phyloP scores from a whole-genome alignment of 1,284 basidiomycete species.

The Leccinum laetum region DNA sequence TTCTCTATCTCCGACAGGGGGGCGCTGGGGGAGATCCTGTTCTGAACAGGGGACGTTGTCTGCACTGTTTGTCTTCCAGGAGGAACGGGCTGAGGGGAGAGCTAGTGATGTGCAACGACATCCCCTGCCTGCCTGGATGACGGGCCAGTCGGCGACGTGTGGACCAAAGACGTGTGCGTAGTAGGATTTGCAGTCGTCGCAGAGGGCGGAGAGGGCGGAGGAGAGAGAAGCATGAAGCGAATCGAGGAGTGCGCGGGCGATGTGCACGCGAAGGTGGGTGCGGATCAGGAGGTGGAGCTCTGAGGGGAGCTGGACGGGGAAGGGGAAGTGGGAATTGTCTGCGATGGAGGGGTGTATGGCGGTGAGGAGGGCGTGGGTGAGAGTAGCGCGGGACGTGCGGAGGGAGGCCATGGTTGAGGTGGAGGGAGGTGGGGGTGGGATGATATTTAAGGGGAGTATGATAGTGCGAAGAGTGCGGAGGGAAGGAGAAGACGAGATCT shows the following conservation, averaged over 20 bases:
- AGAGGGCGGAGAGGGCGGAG: conserved; percentile 24
- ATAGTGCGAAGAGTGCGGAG: conserved; percentile 23
- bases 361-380: conserved; percentile 53
- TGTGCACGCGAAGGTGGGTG: conserved; percentile 29
- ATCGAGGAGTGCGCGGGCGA: conserved; percentile 25
- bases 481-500: conserved; percentile 18
- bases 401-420: conserved; percentile 18
- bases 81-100: conserved; percentile 5
- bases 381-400: conserved; percentile 36
- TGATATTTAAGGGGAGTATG: conserved; percentile 21
- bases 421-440: conserved; percentile 11
- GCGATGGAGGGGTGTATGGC: conserved; percentile 39
- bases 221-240: conserved; percentile 28
- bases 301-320: conserved; percentile 38
- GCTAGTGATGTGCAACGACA: conserved; percentile 29
- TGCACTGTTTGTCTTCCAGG: conserved; percentile 9
- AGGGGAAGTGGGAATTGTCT: conserved; percentile 20
- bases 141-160: conserved; percentile 33
- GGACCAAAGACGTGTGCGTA: conserved; percentile 32
- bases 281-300: conserved; percentile 46
- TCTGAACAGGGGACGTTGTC: conserved; percentile 15
- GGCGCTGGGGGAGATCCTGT: conserved; percentile 17
- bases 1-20: conserved; percentile 29
- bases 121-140: conserved; percentile 29
- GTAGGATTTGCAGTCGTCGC: conserved; percentile 32